A percentile compares a stretch with the other conserved stretches of the same genome.
These are phyloP conservation scores for Thalassiosira mediterranea DNA, from an alignment of 352 stramenopile genomes.

Conservation along the genomic window DNA sequence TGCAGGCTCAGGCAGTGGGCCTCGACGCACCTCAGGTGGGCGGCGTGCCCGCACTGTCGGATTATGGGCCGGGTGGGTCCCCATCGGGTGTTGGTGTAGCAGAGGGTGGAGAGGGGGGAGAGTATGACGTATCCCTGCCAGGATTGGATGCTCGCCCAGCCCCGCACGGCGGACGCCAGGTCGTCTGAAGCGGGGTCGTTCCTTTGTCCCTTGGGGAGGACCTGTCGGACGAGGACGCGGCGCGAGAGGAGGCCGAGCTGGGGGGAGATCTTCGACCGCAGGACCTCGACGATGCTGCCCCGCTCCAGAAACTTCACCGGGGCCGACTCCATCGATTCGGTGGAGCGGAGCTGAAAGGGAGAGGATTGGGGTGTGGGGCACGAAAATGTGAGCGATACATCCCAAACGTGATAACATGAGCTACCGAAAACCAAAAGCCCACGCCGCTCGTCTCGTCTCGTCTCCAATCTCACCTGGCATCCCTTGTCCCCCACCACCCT, in stretches of 20 bases:
- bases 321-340: slow-evolving; percentile 77
- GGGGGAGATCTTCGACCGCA: slow-evolving; percentile 68
- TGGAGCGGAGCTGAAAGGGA: slow-evolving; percentile 62
- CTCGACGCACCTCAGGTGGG: slow-evolving; percentile 94
- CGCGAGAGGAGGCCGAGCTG: slow-evolving; percentile 78
- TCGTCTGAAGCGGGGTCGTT: too few species aligned
- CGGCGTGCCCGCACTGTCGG: slow-evolving; percentile 91
- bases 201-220: slow-evolving; percentile 31
- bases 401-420: background rate
- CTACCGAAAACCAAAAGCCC: slow-evolving; percentile 6
- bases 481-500: slow-evolving; percentile 82
- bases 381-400: background rate
- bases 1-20: slow-evolving; percentile 94
- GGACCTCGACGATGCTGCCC: slow-evolving; percentile 76
- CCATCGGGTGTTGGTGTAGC: slow-evolving; percentile 82
- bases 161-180: too few species aligned
- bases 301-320: slow-evolving; percentile 73
- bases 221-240: slow-evolving; percentile 71
- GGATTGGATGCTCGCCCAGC: slow-evolving; percentile 82
- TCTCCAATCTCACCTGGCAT: slow-evolving; percentile 73
- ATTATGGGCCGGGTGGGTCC: slow-evolving; percentile 81
- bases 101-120: slow-evolving; percentile 72
- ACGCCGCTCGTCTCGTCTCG: too few species aligned
- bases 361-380: background rate
- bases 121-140: slow-evolving; percentile 83